Conservation (phyloP, 2,329 filamentous ascomycete genomes). For the Colletotrichum costaricense region DNA sequence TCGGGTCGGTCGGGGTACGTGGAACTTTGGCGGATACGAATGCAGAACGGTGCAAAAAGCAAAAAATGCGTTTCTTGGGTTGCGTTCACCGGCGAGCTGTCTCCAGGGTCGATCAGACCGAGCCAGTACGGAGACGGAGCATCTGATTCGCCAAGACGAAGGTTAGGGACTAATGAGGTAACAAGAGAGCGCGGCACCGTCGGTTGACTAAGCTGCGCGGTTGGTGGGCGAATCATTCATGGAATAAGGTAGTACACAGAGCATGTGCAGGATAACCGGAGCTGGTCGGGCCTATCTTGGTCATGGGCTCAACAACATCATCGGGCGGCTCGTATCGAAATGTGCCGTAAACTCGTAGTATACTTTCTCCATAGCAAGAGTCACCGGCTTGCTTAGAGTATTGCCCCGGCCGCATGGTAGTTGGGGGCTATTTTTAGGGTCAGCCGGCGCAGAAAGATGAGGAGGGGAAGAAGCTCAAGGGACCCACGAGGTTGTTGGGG, state of each 20-base stretch:
- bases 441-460: not conserved
- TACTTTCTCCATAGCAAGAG: not conserved
- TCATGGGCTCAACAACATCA: not conserved
- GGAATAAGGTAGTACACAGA: not conserved
- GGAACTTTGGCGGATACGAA: conserved; percentile 15
- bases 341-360: not conserved
- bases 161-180: not conserved
- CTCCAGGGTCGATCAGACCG: not conserved
- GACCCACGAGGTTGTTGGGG: not conserved
- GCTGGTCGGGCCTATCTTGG: not conserved
- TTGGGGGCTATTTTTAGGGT: conserved; percentile 32
- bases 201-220: conserved; percentile 9
- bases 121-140: not conserved
- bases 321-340: not conserved
- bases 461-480: not conserved
- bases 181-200: not conserved
- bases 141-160: not conserved
- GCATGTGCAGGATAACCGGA: not conserved
- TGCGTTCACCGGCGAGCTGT: not conserved
- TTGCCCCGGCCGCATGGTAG: not conserved
- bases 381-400: not conserved
- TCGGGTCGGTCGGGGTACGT: not conserved
- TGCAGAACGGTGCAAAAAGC: not conserved
- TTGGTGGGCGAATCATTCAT: conserved; percentile 4
- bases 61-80: conserved; percentile 1